Evolutionary conservation across 148 eudicot genomes (phyloP).

Genomic region (Fagopyrum homotropicum): DNA sequence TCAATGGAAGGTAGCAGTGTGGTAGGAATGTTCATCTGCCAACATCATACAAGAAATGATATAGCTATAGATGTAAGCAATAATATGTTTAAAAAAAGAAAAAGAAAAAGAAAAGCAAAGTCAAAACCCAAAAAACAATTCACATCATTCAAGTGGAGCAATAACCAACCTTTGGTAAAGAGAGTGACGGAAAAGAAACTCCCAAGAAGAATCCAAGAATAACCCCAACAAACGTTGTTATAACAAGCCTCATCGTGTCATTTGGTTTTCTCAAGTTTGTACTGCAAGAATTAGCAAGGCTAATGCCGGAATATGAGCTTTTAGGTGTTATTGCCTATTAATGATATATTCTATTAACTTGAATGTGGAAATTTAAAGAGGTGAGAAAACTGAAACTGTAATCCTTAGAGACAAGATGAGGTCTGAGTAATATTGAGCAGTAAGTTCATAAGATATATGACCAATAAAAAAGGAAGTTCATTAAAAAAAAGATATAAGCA

Average conservation of each 20-base stretch:
- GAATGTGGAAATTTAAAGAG: background rate
- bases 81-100: background rate
- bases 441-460: background rate
- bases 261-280: constrained; percentile 20
- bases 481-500: background rate
- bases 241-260: constrained; percentile 46
- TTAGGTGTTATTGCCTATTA: background rate
- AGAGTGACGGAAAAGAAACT: constrained; percentile 46
- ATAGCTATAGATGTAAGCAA: background rate
- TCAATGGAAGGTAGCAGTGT: constrained; percentile 44
- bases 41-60: constrained; percentile 8
- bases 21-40: constrained; percentile 48
- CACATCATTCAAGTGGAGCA: background rate
- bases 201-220: constrained; percentile 73
- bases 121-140: background rate
- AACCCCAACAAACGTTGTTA: constrained; percentile 50
- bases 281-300: constrained; percentile 2
- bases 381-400: background rate
- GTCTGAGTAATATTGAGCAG: background rate
- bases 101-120: background rate
- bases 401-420: background rate
- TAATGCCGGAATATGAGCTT: background rate
- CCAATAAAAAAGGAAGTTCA: too few relatives aligned
- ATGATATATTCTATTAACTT: background rate
- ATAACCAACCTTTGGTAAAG: constrained; percentile 44